Evolutionary conservation across 2,329 filamentous ascomycete genomes (phyloP).

Genomic region (Dendryphion nanum): DNA sequence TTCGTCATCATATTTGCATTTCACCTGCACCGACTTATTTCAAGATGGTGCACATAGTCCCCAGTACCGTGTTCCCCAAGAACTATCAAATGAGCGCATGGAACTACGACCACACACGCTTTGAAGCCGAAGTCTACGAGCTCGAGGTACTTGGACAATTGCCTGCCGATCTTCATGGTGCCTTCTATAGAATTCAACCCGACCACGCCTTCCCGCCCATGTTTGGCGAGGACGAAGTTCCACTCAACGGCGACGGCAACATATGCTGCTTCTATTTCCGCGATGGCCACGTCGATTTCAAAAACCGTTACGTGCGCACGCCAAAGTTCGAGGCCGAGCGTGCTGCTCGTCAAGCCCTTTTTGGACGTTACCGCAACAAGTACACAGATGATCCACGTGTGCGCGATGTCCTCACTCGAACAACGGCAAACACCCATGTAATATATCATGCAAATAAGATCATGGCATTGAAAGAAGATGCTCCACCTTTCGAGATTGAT

Average conservation of each 20-base stretch:
- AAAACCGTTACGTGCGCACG: conserved; percentile 41
- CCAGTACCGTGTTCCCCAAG: background rate
- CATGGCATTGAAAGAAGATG: conserved; percentile 10
- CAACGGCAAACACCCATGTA: conserved; percentile 28
- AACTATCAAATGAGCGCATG: conserved; percentile 1
- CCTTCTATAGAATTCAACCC: conserved; percentile 20
- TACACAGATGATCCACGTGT: conserved; percentile 34
- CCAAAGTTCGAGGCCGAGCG: conserved; percentile 42
- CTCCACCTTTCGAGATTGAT: conserved; percentile 14
- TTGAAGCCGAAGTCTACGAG: conserved; percentile 13
- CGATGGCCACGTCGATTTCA: conserved; percentile 34
- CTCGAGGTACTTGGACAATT: conserved; percentile 11
- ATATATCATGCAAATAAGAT: conserved; percentile 10
- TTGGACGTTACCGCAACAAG: conserved; percentile 43
- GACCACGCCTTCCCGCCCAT: conserved; percentile 22
- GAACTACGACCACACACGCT: conserved; percentile 2
- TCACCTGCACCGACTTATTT: no score
- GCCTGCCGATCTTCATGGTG: conserved; percentile 13
- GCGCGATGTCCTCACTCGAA: conserved; percentile 32
- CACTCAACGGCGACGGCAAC: conserved; percentile 44
- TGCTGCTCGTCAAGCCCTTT: conserved; percentile 33
- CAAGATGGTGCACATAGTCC: conserved; percentile 1
- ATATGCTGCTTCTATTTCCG: conserved; percentile 39
- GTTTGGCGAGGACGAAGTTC: conserved; percentile 7
- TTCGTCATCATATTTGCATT: no score